Percentiles rank a stretch among this genome's conserved stretches.
Evolutionary conservation across 352 stramenopile genomes (phyloP).

Genomic region (Pythium grandisporangium): DNA sequence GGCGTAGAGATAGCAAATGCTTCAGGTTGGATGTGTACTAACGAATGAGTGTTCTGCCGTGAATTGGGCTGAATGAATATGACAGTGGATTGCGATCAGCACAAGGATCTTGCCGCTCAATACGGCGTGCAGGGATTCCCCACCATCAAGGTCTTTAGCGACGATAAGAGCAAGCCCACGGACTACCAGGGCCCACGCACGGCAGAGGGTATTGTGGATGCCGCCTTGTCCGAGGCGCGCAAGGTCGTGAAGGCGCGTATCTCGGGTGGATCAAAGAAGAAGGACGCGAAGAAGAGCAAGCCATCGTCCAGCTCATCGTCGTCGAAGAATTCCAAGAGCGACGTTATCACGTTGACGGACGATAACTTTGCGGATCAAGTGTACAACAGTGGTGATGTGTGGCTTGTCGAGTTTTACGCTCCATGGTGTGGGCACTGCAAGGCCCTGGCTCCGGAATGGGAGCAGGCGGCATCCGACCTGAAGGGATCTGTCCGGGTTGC

Average conservation of each 20-base stretch:
- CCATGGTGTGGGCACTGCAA: constrained; percentile 93
- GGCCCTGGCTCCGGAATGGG: constrained; percentile 86
- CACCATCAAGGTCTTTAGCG: constrained; percentile 92
- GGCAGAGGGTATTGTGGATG: constrained; percentile 78
- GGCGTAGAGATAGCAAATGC: too few species aligned
- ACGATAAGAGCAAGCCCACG: constrained; percentile 64
- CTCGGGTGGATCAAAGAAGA: constrained; percentile 37
- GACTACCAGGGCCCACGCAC: constrained; percentile 80
- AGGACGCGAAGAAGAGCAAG: constrained; percentile 34
- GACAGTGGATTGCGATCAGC: constrained; percentile 65
- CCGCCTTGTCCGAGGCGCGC: constrained; percentile 55
- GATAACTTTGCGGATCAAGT: constrained; percentile 89
- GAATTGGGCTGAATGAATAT: too few species aligned
- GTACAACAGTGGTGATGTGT: constrained; percentile 85
- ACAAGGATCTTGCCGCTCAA: constrained; percentile 76
- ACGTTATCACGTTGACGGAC: constrained; percentile 87
- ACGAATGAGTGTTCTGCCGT: too few species aligned
- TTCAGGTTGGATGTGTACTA: too few species aligned
- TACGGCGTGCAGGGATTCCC: constrained; percentile 90
- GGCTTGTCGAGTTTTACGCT: constrained; percentile 90
- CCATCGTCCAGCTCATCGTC: constrained; percentile 18
- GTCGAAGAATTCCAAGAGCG: constrained; percentile 31
- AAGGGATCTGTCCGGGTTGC: constrained; percentile 86
- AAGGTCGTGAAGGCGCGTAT: constrained; percentile 77
- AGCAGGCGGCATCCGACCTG: constrained; percentile 82